These are phyloP conservation scores for Anethum foeniculum DNA, from an alignment of 140 eudicot genomes.

Conservation along the genomic window DNA sequence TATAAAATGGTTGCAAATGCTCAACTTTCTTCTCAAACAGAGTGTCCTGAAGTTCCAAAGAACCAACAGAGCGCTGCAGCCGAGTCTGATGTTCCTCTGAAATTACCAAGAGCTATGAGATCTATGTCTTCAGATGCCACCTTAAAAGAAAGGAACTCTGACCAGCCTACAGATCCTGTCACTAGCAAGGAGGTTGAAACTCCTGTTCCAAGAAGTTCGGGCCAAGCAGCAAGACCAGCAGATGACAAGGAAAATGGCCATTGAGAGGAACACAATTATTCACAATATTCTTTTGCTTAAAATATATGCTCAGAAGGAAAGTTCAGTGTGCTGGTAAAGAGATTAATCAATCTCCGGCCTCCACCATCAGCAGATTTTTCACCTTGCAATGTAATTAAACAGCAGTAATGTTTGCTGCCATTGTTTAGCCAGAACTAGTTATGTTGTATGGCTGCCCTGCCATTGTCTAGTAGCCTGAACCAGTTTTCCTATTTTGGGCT, in stretches of 20 bases:
- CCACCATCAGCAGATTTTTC: background rate
- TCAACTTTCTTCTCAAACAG: conserved; percentile 29
- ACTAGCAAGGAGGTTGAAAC: conserved; percentile 30
- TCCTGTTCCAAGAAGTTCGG: conserved; percentile 39
- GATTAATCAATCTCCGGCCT: conserved; percentile 9
- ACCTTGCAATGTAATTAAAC: background rate
- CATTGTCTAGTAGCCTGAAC: background rate
- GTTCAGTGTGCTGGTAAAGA: no score
- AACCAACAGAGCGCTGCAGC: conserved; percentile 8
- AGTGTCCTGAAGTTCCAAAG: conserved; percentile 32
- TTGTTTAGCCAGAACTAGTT: background rate
- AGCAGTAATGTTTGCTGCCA: background rate
- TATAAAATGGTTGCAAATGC: conserved; percentile 56
- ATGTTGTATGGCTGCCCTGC: background rate
- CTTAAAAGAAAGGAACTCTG: conserved; percentile 62
- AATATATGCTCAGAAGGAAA: background rate
- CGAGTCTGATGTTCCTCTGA: conserved; percentile 49
- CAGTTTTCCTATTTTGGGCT: background rate
- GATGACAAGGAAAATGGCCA: conserved; percentile 61
- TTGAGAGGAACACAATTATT: background rate
- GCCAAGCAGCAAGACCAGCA: conserved; percentile 24
- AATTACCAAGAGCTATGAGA: conserved; percentile 79
- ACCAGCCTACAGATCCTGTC: conserved; percentile 22
- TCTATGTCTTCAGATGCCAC: conserved; percentile 36
- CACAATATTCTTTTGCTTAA: background rate